Evolutionary conservation across 352 stramenopile genomes (phyloP), one percentile per base, ranked within the genome.

Genomic region (Globisporangium polare): DNA sequence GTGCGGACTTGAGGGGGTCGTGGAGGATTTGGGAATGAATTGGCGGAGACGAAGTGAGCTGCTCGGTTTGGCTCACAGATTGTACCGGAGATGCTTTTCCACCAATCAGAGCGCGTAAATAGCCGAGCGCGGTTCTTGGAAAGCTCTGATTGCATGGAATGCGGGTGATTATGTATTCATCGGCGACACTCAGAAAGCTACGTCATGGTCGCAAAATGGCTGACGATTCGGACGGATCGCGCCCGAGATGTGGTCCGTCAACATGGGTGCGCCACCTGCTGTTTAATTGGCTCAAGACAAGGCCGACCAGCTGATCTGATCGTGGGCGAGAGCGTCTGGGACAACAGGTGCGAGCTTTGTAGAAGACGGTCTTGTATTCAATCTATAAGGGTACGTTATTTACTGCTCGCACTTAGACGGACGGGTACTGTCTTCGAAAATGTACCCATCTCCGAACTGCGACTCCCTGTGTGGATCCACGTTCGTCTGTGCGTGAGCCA

Each of bases 21-120:
- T 1, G 9, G 53, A 24, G 15, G n/a, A 50, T 66, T 61, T 10
- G 13, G 10, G 12, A 65, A 53, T 65, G 59, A 35, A 24, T 33
- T 4, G 29, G 8, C 8, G 29, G 8, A 7, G 20, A 18, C 12
- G 20, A 43, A n/a, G 20, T 13, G 35, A 39, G 33, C 18, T 12
- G 26, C 49, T 43, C 5, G 24, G 3, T 45, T 39, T 43, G 13
- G 13, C 37, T 43, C 37, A 43, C 37, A 18, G n/a, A 43, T 13
- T 20, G 37, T 43, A n/a, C 8, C 6, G 13, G 0, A n/a, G 15
- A 2, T 43, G 37, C 37, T 43, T 13, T 17, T 43, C 37, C 2
- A 35, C 52, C 52, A 58, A 58, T 35, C 33, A 58, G 3, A 33
- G 33, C 4, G 3, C 33, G 51, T 17, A 5, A 10, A 31, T 2